Base-by-base conservation (phyloP, 352 stramenopile species). In the Thraustotheca clavata region DNA sequence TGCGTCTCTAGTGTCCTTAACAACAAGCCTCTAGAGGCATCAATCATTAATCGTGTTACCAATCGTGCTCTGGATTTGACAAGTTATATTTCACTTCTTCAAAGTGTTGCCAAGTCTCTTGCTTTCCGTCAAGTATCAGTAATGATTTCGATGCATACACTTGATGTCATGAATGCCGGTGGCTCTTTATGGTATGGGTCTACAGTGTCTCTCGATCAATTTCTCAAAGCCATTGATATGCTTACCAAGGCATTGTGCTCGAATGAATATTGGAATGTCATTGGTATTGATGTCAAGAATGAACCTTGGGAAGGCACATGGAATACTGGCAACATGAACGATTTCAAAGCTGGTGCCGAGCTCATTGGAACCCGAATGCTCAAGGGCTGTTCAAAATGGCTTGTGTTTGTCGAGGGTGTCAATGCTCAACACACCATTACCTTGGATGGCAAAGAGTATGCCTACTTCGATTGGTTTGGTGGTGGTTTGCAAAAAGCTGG, bases 281-380 rank as follows among this genome's bases (percentile, higher is more conserved):
- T 85, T 29, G 76, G 76, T 0, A 74, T 87, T 38, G 77, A 87
- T 43, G 40, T 82, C 29, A 87, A 84, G 71, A 87, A 87, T 46
- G 77, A 87, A 54, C 76, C 77, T 35, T 72, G 67, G 16, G 69
- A 83, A 32, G 76, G 69, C 16, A 79, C 76, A 48, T 85, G 74
- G 76, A 76, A 73, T 2, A 73, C 74, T 27, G 74, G 68, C 29
- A 49, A 59, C 0, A 20, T 39, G 6, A 65, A 48, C 4, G 67
- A 77, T 65, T 77, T 77, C 32, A 59, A 41, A 6, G 18, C 60
- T 16, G 73, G 66, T 14, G 71, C 69, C 12, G 39, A 70, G 39
- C 40, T 20, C 5, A 69, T 79, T 29, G 49, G 52, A 3, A 59
- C 70, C 26, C 70, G 57, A 5, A 77, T 79, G 62, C 69, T 79